Base-by-base conservation (phyloP, 202 grass and related monocot species). In the Cymbopogon flexuosus region DNA sequence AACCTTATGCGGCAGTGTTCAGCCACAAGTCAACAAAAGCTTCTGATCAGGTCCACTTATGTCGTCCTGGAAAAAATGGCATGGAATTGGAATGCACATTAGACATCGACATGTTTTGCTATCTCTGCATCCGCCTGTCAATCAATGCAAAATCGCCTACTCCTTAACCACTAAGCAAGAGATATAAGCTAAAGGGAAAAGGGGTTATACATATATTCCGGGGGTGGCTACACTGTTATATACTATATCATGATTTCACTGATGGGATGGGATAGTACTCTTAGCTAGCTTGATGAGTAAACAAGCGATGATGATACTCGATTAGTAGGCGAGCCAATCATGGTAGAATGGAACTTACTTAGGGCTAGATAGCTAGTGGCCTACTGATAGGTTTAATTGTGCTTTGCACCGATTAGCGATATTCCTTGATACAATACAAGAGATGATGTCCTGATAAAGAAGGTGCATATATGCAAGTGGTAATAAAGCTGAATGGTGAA, bases 91-190 rank as follows among this genome's bases (percentile, higher is more conserved):
- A 23, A 18, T 60, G 62, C 60, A 64, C 70, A 80, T 36, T 71
- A 76, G 77, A 77, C 71, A 81, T 52, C 16, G 49, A 46, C 77
- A 84, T 72, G 70, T 81, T 40, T 77, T 84, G 83, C 65, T 85
- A 60, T 78, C 33, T 77, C 33, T 77, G 66, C 78, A 41, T 77
- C 45, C 37, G 43, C 72, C 45, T 81, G 72, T 73, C 76, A 54
- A 77, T 23, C 19, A 58, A 11, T 22, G 3, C 1, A 0, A 66
- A 73, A 31, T 1, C 23, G 65, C 78, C 78, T 78, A 89, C 67
- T 85, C 87, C 87, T 85, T 89, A 78, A 82, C 60, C 87, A 85
- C 87, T 81, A 85, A 89, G 87, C 33, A 85, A 82, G 83, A 82
- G 72, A 85, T 85, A 60, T 81, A 10, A 73, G 64, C 87, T 12